Evolutionary conservation across 345 rosid genomes (phyloP).

Genomic region (Eutrema yunnanense): DNA sequence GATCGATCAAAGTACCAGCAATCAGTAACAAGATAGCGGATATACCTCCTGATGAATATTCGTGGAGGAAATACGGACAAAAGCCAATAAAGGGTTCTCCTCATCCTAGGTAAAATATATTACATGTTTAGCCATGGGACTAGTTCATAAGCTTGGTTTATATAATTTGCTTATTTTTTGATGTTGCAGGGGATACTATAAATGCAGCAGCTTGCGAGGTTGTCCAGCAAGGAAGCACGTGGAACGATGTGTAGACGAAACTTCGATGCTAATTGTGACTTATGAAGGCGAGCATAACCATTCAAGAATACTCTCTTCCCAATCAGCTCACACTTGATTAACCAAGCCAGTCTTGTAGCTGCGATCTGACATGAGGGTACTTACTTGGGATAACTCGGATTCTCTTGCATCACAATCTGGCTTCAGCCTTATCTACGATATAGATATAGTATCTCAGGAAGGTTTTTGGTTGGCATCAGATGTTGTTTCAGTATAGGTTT

Average conservation of each 20-base stretch:
- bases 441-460: too few relatives aligned
- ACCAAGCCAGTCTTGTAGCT: not conserved
- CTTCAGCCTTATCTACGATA: not conserved
- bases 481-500: constrained; percentile 7
- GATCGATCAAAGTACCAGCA: constrained; percentile 69
- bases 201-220: constrained; percentile 67
- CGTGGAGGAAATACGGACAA: constrained; percentile 82
- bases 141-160: not conserved
- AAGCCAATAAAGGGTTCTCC: constrained; percentile 81
- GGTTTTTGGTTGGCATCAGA: not conserved
- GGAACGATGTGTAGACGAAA: constrained; percentile 62
- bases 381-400: not conserved
- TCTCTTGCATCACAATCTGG: not conserved
- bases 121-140: not conserved
- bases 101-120: constrained; percentile 28
- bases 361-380: not conserved
- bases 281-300: constrained; percentile 82
- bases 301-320: constrained; percentile 41
- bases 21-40: constrained; percentile 75
- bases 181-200: constrained; percentile 64
- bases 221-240: constrained; percentile 85
- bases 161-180: not conserved
- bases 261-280: constrained; percentile 66
- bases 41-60: constrained; percentile 71
- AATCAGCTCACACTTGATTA: constrained; percentile 46